Evolutionary conservation across 1,139 yeast genomes (phyloP).

Genomic region (Kodamaea suecica): DNA sequence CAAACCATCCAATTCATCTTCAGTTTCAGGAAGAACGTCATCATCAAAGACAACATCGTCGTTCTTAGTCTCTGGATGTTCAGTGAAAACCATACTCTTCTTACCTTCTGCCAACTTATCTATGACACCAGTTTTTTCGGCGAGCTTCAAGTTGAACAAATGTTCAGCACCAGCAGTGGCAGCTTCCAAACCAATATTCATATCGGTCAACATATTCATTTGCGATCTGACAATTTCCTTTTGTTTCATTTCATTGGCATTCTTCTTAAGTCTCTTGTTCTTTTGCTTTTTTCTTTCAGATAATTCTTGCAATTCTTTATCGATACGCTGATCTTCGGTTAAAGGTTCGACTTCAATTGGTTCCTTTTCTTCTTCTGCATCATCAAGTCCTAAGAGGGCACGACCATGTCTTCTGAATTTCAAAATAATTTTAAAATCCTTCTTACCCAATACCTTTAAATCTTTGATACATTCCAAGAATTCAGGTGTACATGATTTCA

Average conservation of each 20-base stretch:
- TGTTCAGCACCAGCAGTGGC: conserved; percentile 79
- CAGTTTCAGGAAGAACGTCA: conserved; percentile 43
- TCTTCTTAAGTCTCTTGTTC: conserved; percentile 76
- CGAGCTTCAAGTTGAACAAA: conserved; percentile 74
- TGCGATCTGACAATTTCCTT: conserved; percentile 90
- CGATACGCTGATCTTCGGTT: conserved; percentile 88
- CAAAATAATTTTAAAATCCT: conserved; percentile 80
- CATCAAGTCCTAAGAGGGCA: conserved; percentile 69
- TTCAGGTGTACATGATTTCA: conserved; percentile 76
- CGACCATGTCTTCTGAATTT: conserved; percentile 90
- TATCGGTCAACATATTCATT: conserved; percentile 93
- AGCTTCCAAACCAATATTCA: conserved; percentile 91
- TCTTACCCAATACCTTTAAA: conserved; percentile 88
- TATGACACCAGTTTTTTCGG: conserved; percentile 82
- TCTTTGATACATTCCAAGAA: conserved; percentile 82
- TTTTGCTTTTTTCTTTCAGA: conserved; percentile 68
- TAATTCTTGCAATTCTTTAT: conserved; percentile 73
- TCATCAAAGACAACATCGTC: conserved; percentile 51
- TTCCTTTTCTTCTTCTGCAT: conserved; percentile 42
- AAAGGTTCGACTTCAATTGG: conserved; percentile 63
- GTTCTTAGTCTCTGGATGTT: conserved; percentile 53
- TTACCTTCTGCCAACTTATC: conserved; percentile 76
- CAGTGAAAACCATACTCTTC: conserved; percentile 67
- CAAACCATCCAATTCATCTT: conserved; percentile 63
- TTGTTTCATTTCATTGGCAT: conserved; percentile 77